Base-by-base conservation (phyloP, 768 basidiomycete species). In the Chiua virens region DNA sequence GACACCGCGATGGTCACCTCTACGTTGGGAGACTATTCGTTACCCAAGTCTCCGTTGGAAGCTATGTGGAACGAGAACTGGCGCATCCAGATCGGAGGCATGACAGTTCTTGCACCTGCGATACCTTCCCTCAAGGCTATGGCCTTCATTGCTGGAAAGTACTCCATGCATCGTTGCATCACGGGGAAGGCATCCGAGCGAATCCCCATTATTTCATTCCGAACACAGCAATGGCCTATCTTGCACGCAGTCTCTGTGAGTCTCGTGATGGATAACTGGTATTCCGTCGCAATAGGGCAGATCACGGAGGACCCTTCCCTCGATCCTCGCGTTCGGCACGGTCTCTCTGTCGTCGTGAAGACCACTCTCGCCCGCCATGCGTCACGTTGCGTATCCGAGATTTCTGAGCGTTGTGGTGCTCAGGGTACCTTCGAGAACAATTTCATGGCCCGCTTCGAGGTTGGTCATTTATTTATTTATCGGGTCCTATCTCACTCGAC, bases 381-480 rank as follows among this genome's bases (percentile, higher is more conserved):
- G 55, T 79, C 80, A 55, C 69, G 77, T 17, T 78, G 75, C 52
- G 68, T 75, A 8, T 66, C 75, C 10, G 78, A 79, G 49, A 71
- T 85, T n/a, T 73, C 80, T 6, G 85, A 87, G 54, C 74, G 85
- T 11, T 84, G 80, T 50, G 85, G 85, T 42, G 85, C 82, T 3
- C 83, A 85, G 64, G 83, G 85, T 3, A 77, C 81, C 0, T 85
- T 84, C 49, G 83, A 81, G 45, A 77, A 79, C 48, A 86, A 86
- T 57, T 79, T 81, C 56, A 77, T 85, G 71, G 75, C 78, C 5
- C 71, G 71, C 39, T 73, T 80, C 27, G 77, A 82, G 71, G 83
- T 82, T 49, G 4, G 68, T 58, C 18, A 54, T 58, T 48, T 56
- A 2, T 34, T 27, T 38, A 5, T 46, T 15, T 34, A 28, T 28